These are phyloP conservation scores for Aureococcus anophagefferens DNA, from an alignment of 108 stramenopile species.

Conservation along the genomic window DNA sequence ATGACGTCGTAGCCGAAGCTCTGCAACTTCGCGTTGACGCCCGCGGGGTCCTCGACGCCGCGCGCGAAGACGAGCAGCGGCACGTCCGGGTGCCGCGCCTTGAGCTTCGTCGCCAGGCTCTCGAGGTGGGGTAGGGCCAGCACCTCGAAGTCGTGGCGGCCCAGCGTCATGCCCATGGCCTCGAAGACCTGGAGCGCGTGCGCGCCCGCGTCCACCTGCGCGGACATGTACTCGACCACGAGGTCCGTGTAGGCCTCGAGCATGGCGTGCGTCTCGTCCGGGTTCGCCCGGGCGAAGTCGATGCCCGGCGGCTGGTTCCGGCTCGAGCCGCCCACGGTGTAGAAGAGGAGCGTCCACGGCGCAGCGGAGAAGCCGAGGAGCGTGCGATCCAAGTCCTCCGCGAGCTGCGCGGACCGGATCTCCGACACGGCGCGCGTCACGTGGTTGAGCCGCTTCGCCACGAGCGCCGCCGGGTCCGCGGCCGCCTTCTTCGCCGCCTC, in stretches of 20 bases:
- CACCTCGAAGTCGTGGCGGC: constrained; percentile 61
- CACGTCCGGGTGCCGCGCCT: constrained; percentile 69
- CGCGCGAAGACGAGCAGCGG: constrained; percentile 86
- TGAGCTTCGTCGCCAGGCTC: constrained; percentile 58
- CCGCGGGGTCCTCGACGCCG: constrained; percentile 36
- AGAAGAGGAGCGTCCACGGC: constrained; percentile 88
- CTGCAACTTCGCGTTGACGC: constrained; percentile 42
- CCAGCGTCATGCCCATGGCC: constrained; percentile 18
- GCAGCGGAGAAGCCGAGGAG: constrained; percentile 89
- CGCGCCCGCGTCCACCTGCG: constrained; percentile 77
- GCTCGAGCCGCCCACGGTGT: constrained; percentile 87
- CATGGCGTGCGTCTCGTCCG: constrained; percentile 59
- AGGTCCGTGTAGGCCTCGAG: constrained; percentile 67
- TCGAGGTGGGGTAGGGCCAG: constrained; percentile 73
- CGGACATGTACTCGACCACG: constrained; percentile 82
- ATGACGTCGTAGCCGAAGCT: constrained; percentile 76
- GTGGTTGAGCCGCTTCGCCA: constrained; percentile 66
- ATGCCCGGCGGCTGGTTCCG: constrained; percentile 71
- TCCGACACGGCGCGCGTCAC: constrained; percentile 63
- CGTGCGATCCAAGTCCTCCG: constrained; percentile 63
- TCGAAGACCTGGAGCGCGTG: constrained; percentile 39
- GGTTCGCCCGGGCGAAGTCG: constrained; percentile 65
- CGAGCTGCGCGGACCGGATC: constrained; percentile 67
- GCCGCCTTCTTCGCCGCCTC: background rate
- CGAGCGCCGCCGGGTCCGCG: constrained; percentile 33